These are phyloP conservation scores for Candida sanyaensis DNA, from an alignment of 1,139 yeast species.

Conservation along the genomic window DNA sequence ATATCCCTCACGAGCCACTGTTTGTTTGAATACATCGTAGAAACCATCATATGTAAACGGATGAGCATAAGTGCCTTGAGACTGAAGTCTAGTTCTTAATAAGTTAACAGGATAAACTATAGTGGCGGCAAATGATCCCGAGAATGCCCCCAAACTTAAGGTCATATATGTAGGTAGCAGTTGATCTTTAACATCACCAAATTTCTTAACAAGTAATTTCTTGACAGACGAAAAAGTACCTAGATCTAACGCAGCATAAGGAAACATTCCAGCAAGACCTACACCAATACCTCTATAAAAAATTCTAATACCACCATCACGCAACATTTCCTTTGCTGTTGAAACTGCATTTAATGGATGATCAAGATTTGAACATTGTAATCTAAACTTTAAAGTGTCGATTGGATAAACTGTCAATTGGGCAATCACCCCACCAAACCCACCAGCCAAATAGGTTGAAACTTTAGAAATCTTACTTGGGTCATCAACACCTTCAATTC, in stretches of 20 bases:
- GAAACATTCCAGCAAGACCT: constrained; percentile 93
- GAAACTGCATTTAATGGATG: constrained; percentile 50
- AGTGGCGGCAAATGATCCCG: constrained; percentile 95
- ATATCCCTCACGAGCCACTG: constrained; percentile 81
- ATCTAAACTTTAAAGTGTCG: constrained; percentile 88
- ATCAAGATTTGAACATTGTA: constrained; percentile 76
- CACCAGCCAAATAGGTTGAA: constrained; percentile 91
- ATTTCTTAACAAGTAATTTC: constrained; percentile 65
- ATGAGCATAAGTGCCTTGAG: constrained; percentile 96
- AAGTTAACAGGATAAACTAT: constrained; percentile 91
- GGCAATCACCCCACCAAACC: constrained; percentile 91
- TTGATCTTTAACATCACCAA: constrained; percentile 66
- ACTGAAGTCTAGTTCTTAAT: constrained; percentile 89
- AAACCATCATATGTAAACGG: constrained; percentile 87
- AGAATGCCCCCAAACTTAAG: constrained; percentile 86
- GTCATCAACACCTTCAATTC: constrained; percentile 75
- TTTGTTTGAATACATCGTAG: constrained; percentile 73
- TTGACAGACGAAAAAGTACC: constrained; percentile 92
- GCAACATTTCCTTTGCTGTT: constrained; percentile 77
- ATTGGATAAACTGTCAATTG: constrained; percentile 93
- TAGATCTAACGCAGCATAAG: constrained; percentile 93
- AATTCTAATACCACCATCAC: constrained; percentile 73
- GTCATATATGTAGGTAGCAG: constrained; percentile 78
- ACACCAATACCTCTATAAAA: constrained; percentile 87
- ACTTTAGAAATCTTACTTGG: constrained; percentile 69